Conservation (phyloP, 78 protist species). For the Speleostelium caveatum region DNA sequence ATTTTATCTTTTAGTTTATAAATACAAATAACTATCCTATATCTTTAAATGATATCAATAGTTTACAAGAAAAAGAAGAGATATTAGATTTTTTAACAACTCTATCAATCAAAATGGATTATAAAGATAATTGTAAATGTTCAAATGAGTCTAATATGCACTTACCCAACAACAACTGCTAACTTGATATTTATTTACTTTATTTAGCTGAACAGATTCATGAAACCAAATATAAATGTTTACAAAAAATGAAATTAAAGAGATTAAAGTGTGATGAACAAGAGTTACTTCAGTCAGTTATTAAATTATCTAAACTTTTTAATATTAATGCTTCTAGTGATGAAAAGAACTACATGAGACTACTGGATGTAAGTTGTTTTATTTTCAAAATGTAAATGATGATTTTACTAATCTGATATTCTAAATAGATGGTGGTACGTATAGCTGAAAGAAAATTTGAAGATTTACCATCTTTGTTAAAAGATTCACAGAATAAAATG, state of each 20-base stretch:
- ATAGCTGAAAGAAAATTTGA: constrained; percentile 73
- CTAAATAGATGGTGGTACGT: constrained; percentile 26
- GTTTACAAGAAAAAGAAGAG: constrained; percentile 16
- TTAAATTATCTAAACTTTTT: constrained; percentile 35
- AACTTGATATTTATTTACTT: too few relatives aligned
- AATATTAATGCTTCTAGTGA: constrained; percentile 25
- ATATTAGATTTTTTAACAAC: constrained; percentile 4
- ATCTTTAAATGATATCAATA: background rate
- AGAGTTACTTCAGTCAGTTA: constrained; percentile 4
- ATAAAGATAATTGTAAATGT: constrained; percentile 38
- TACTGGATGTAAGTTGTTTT: constrained; percentile 7
- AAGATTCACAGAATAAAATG: background rate
- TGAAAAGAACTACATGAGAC: background rate
- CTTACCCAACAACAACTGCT: background rate
- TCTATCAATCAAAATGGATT: constrained; percentile 6
- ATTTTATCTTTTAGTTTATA: too few relatives aligned
- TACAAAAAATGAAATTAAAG: constrained; percentile 56
- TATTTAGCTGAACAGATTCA: constrained; percentile 61
- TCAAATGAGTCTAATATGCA: too few relatives aligned
- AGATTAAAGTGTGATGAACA: constrained; percentile 35
- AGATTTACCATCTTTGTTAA: background rate
- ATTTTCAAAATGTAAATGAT: background rate
- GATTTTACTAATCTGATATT: too few relatives aligned
- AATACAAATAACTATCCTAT: background rate
- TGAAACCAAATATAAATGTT: constrained; percentile 75